phyloP scores from a whole-genome alignment of 2,329 filamentous ascomycete species.

The Penicillium sp. region DNA sequence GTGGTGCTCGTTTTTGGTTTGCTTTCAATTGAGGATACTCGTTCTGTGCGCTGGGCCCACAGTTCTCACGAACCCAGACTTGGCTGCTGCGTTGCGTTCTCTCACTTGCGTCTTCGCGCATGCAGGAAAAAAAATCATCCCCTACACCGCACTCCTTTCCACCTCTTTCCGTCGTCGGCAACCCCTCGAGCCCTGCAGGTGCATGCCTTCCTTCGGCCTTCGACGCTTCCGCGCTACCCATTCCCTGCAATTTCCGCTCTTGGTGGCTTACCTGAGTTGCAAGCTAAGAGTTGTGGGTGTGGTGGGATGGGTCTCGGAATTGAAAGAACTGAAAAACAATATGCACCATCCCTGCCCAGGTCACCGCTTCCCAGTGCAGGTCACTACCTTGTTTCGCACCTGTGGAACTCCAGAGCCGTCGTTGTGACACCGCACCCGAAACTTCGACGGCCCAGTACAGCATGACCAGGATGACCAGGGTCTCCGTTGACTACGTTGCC shows the following conservation, averaged over 20 bases:
- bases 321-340: neutral
- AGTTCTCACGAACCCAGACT: slow-evolving; percentile 4
- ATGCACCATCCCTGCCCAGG: neutral
- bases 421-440: neutral
- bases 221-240: neutral
- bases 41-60: slow-evolving; percentile 3
- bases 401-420: slow-evolving; percentile 1
- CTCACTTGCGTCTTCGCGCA: slow-evolving; percentile 5
- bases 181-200: neutral
- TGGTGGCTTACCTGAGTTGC: neutral
- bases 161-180: neutral
- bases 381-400: slow-evolving; percentile 10
- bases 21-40: slow-evolving; percentile 3
- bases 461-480: neutral
- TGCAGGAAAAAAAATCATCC: slow-evolving; percentile 2
- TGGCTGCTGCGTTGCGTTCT: slow-evolving; percentile 2
- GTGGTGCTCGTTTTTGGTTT: slow-evolving; percentile 9
- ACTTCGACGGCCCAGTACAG: neutral
- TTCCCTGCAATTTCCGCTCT: neutral
- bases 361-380: slow-evolving; percentile 7
- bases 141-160: slow-evolving; percentile 6
- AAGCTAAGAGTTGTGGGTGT: neutral
- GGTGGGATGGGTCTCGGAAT: neutral
- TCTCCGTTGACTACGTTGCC: neutral
- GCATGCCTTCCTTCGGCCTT: neutral